These are phyloP conservation scores for Chytridium lagenaria DNA, from an alignment of 371 early-diverging fungal genomes.

Conservation along the genomic window DNA sequence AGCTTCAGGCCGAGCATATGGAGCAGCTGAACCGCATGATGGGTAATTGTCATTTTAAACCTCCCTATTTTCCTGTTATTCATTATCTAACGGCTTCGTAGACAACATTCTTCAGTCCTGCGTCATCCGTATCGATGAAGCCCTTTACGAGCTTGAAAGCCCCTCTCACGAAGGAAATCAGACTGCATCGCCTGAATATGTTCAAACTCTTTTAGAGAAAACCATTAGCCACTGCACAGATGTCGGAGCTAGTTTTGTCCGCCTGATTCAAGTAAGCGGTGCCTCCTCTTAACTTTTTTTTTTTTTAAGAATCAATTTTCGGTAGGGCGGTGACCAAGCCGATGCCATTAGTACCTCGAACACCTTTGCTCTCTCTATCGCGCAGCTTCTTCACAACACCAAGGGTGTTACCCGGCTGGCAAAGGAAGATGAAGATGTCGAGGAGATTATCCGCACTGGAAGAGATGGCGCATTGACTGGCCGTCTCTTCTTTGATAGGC, in stretches of 20 bases:
- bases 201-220: slow-evolving; percentile 88
- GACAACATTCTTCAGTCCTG: slow-evolving; percentile 90
- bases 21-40: slow-evolving; percentile 81
- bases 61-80: slow-evolving; percentile 1
- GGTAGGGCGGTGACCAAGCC: slow-evolving; percentile 77
- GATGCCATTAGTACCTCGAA: slow-evolving; percentile 84
- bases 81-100: slow-evolving; percentile 26
- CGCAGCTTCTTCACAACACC: slow-evolving; percentile 82
- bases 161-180: slow-evolving; percentile 83
- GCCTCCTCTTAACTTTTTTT: no score
- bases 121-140: slow-evolving; percentile 83
- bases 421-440: slow-evolving; percentile 77
- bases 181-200: slow-evolving; percentile 90
- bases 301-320: neutral
- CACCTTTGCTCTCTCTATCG: slow-evolving; percentile 79
- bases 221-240: slow-evolving; percentile 78
- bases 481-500: slow-evolving; percentile 82
- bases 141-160: slow-evolving; percentile 82
- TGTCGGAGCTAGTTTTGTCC: slow-evolving; percentile 75
- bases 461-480: slow-evolving; percentile 61
- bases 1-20: slow-evolving; percentile 69
- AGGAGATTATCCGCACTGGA: slow-evolving; percentile 77
- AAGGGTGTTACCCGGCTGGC: slow-evolving; percentile 90
- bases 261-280: slow-evolving; percentile 55
- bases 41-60: slow-evolving; percentile 54